Evolutionary conservation across 2,329 filamentous ascomycete species (phyloP).

Genomic region (Neurospora crassa): DNA sequence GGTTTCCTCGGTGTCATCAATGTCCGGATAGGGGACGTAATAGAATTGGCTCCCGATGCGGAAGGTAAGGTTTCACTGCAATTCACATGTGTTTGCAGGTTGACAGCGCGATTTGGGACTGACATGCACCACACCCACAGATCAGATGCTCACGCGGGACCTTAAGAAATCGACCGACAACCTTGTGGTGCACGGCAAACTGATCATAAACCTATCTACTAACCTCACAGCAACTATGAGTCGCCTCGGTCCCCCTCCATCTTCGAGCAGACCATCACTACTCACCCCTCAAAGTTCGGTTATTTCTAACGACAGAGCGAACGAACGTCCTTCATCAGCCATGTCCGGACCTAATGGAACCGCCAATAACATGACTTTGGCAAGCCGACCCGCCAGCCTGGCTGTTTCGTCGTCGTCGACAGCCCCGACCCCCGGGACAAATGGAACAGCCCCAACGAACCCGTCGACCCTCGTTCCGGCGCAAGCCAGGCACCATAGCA

Average conservation of each 20-base stretch:
- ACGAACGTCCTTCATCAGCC: constrained; percentile 43
- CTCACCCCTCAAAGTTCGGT: constrained; percentile 34
- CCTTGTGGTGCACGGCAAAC: constrained; percentile 91
- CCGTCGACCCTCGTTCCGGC: constrained; percentile 8
- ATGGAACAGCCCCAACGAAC: constrained; percentile 21
- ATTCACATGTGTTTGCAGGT: neutral
- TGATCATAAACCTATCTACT: constrained; percentile 93
- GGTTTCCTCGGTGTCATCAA: constrained; percentile 98
- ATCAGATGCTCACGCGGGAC: constrained; percentile 97
- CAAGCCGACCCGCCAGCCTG: constrained; percentile 39
- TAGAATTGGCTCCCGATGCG: constrained; percentile 79
- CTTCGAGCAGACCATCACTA: constrained; percentile 37
- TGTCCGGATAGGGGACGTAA: constrained; percentile 86
- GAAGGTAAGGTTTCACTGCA: constrained; percentile 56
- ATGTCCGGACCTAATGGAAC: constrained; percentile 40
- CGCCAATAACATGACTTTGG: constrained; percentile 26
- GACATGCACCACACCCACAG: constrained; percentile 37
- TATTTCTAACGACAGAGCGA: constrained; percentile 31
- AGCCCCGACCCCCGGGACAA: constrained; percentile 20
- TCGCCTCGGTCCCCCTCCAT: constrained; percentile 22
- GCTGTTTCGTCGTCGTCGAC: constrained; percentile 25
- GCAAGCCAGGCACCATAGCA: constrained; percentile 33
- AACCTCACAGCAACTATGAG: constrained; percentile 53
- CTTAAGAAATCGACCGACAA: constrained; percentile 98
- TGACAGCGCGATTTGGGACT: constrained; percentile 10